Conservation (phyloP, 2,329 filamentous ascomycete species). For the Diaporthe citrichinensis region DNA sequence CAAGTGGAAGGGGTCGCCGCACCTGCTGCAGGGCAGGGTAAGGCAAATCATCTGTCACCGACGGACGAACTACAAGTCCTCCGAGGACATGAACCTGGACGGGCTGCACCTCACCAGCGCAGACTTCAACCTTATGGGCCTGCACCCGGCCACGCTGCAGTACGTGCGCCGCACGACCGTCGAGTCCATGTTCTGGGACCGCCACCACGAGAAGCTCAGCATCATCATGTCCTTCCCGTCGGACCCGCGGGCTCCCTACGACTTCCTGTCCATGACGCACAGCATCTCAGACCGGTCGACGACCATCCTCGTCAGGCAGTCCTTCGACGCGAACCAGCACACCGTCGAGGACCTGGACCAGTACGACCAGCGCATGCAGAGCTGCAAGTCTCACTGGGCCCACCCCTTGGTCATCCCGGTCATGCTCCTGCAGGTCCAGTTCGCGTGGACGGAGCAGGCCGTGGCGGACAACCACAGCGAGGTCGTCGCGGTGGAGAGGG, state of each 20-base stretch:
- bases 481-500: constrained; percentile 57
- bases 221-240: constrained; percentile 61
- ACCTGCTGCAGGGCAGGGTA: constrained; percentile 52
- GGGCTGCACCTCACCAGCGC: constrained; percentile 54
- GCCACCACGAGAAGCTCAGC: constrained; percentile 54
- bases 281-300: constrained; percentile 55
- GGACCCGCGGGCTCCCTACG: constrained; percentile 60
- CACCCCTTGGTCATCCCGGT: constrained; percentile 62
- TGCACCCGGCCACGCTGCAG: constrained; percentile 57
- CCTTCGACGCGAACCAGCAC: constrained; percentile 58
- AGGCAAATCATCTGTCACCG: constrained; percentile 57
- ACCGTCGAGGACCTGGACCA: constrained; percentile 60
- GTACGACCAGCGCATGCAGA: constrained; percentile 61
- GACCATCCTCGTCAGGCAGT: constrained; percentile 59
- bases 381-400: constrained; percentile 60
- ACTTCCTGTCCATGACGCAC: constrained; percentile 63
- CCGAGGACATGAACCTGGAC: constrained; percentile 50
- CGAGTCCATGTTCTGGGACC: constrained; percentile 58
- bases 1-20: constrained; percentile 18
- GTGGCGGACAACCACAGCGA: constrained; percentile 60
- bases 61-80: constrained; percentile 46
- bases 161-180: constrained; percentile 56
- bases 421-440: constrained; percentile 62
- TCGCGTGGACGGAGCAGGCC: constrained; percentile 60
- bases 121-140: constrained; percentile 53